phyloP scores from a whole-genome alignment of 805 yeast species.

The Yamadazyma sp. region DNA sequence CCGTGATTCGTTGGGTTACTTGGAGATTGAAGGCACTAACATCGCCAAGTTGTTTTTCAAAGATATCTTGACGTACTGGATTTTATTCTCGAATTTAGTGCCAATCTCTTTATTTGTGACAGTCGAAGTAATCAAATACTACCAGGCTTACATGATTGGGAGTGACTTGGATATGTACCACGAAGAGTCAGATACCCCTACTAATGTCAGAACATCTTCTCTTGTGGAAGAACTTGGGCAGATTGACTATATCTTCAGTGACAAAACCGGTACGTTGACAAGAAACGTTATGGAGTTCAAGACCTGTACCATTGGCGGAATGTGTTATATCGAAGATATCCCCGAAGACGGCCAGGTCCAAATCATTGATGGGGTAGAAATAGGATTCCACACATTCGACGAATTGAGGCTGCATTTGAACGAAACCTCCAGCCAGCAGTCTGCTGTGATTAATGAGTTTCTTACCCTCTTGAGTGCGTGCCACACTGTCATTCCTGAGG shows the following conservation, averaged over 20 bases:
- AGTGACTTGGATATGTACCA: constrained; percentile 93
- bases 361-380: constrained; percentile 71
- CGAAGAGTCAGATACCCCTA: constrained; percentile 86
- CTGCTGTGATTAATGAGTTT: constrained; percentile 65
- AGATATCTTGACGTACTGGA: constrained; percentile 93
- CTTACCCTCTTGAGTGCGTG: constrained; percentile 85
- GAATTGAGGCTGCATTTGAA: constrained; percentile 47
- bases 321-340: constrained; percentile 79
- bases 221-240: constrained; percentile 97
- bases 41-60: constrained; percentile 73
- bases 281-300: constrained; percentile 96
- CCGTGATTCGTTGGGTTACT: constrained; percentile 55
- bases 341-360: constrained; percentile 87
- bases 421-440: constrained; percentile 44
- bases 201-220: constrained; percentile 92
- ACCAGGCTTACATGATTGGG: constrained; percentile 91
- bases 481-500: constrained; percentile 97
- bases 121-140: constrained; percentile 91
- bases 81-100: constrained; percentile 92
- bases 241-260: constrained; percentile 93
- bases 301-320: constrained; percentile 90
- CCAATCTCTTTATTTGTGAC: constrained; percentile 97
- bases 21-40: constrained; percentile 66
- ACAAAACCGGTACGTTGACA: constrained; percentile 95
- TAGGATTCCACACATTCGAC: constrained; percentile 73